Evolutionary conservation across 805 yeast species (phyloP).

Genomic region (Danielia oregonensis): DNA sequence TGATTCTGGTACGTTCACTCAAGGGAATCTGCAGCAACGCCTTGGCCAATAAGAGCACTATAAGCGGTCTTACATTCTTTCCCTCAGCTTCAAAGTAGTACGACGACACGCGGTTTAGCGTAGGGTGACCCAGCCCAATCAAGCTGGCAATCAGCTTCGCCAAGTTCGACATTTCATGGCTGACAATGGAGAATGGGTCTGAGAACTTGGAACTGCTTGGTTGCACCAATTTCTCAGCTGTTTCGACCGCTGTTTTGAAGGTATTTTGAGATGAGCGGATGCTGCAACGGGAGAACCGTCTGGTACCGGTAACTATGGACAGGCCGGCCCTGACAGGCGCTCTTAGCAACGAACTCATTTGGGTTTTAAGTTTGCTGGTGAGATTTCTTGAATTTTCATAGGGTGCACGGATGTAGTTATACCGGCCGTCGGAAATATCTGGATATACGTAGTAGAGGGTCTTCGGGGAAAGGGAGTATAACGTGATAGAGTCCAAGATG

Average conservation of each 20-base stretch:
- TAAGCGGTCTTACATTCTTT: conserved; percentile 87
- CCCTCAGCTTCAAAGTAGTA: conserved; percentile 97
- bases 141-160: conserved; percentile 83
- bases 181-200: conserved; percentile 89
- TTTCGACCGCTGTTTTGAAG: conserved; percentile 55
- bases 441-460: too few species aligned
- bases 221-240: conserved; percentile 73
- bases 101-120: conserved; percentile 84
- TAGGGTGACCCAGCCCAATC: conserved; percentile 92
- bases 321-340: too few species aligned
- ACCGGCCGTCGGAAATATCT: too few species aligned
- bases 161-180: conserved; percentile 86
- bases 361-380: too few species aligned
- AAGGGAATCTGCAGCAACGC: conserved; percentile 75
- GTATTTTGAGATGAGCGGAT: conserved; percentile 14
- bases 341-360: too few species aligned
- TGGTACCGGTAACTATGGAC: too few species aligned
- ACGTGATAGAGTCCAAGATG: too few species aligned
- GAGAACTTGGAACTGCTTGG: conserved; percentile 49
- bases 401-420: too few species aligned
- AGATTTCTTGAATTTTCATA: too few species aligned
- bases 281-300: too few species aligned
- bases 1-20: conserved; percentile 59
- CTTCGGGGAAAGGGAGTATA: too few species aligned
- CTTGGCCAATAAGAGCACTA: conserved; percentile 78